phyloP scores from a whole-genome alignment of 192 early-diverging fungal species.

The Oehlia diaphana region DNA sequence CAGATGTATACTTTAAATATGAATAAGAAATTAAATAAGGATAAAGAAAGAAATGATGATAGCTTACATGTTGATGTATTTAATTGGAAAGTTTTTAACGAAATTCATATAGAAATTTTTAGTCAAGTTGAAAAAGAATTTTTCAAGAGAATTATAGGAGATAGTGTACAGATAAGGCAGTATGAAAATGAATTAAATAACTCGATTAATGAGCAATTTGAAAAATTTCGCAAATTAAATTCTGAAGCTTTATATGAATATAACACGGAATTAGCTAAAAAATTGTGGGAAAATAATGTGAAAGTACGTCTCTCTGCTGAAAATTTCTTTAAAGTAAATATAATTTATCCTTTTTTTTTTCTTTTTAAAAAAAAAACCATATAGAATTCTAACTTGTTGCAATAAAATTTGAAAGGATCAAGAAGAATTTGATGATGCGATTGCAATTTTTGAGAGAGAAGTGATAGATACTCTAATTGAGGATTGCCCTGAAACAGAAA shows the following conservation, averaged over 20 bases:
- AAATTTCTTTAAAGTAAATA: not conserved
- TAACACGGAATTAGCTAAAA: not conserved
- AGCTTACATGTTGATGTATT: not conserved
- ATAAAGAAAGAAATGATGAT: not conserved
- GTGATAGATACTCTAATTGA: not conserved
- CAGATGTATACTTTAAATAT: not conserved
- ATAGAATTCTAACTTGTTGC: not conserved
- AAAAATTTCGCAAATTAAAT: conserved; percentile 2
- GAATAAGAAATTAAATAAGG: not conserved
- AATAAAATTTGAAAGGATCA: not conserved
- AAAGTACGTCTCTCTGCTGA: not conserved
- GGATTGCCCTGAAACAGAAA: conserved; percentile 11
- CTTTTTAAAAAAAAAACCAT: not conserved
- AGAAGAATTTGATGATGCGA: conserved; percentile 17
- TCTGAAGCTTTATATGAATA: conserved; percentile 14
- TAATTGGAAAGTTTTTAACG: conserved; percentile 4
- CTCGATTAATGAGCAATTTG: not conserved
- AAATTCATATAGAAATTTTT: conserved; percentile 5
- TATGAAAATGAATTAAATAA: not conserved
- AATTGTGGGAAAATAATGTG: not conserved
- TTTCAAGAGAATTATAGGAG: conserved; percentile 6
- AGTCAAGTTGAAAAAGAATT: not conserved
- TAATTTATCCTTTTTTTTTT: not conserved
- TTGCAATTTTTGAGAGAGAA: conserved; percentile 13
- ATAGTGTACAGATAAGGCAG: not conserved